Percentiles rank a stretch among this genome's conserved stretches.
These are phyloP conservation scores for Penicillium crystallinum DNA, from an alignment of 495 filamentous ascomycete species.

Conservation along the genomic window DNA sequence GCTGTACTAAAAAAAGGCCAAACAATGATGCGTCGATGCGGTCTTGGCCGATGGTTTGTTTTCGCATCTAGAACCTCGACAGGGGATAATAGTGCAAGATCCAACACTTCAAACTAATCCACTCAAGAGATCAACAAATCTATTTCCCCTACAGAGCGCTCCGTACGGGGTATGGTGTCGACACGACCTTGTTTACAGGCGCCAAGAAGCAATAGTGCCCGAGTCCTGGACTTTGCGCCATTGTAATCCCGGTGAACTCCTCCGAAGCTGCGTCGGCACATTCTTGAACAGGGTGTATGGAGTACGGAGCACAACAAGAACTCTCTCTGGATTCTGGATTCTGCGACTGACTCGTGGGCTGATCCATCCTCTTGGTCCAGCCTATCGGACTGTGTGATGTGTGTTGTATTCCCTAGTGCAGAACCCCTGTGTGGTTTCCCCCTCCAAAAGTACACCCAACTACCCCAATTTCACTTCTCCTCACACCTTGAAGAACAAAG, in stretches of 20 bases:
- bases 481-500: neutral
- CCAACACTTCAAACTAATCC: neutral
- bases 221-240: neutral
- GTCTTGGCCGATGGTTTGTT: slow-evolving; percentile 44
- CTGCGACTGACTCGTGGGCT: neutral
- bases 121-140: slow-evolving; percentile 46
- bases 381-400: neutral
- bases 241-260: neutral
- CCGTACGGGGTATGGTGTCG: neutral
- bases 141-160: neutral
- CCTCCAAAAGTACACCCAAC: neutral
- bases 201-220: slow-evolving; percentile 4
- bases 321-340: too few relatives aligned
- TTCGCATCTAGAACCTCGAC: slow-evolving; percentile 11
- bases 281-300: neutral
- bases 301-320: too few relatives aligned
- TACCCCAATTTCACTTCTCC: neutral
- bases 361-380: neutral
- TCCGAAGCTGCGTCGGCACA: neutral
- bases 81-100: neutral
- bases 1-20: too few relatives aligned
- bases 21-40: slow-evolving; percentile 14
- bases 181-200: neutral
- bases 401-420: neutral
- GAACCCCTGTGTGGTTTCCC: neutral